Evolutionary conservation across 2,329 filamentous ascomycete genomes (phyloP).

Genomic region (Cercospora sp.): DNA sequence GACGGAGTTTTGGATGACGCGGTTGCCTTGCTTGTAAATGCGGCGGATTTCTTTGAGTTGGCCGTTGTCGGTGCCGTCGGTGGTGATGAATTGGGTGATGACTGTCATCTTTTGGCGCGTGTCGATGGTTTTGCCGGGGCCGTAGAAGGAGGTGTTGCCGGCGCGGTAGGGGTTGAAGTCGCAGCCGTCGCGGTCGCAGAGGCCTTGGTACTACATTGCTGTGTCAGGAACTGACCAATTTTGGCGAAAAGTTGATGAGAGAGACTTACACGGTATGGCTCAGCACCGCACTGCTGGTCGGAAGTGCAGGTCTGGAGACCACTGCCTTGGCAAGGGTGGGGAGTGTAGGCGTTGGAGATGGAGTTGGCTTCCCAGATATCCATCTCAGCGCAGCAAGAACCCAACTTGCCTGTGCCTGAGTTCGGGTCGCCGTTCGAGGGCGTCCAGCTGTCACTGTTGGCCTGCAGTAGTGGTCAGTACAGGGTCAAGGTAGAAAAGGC

Average conservation of each 20-base stretch:
- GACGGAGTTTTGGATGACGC: conserved; percentile 57
- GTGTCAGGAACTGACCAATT: not conserved
- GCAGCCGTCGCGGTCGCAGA: conserved; percentile 69
- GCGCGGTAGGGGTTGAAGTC: conserved; percentile 70
- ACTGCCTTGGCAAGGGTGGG: conserved; percentile 60
- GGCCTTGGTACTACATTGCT: conserved; percentile 51
- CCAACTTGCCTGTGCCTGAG: conserved; percentile 44
- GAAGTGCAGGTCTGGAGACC: conserved; percentile 45
- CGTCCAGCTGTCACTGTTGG: conserved; percentile 49
- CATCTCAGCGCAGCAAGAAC: conserved; percentile 68
- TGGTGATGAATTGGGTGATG: conserved; percentile 65
- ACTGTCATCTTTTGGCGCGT: conserved; percentile 63
- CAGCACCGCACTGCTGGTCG: conserved; percentile 50
- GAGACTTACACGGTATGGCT: conserved; percentile 9
- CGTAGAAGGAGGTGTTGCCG: conserved; percentile 65
- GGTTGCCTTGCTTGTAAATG: conserved; percentile 65
- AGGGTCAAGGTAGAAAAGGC: too few relatives aligned
- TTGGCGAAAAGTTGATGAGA: not conserved
- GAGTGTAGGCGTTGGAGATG: conserved; percentile 64
- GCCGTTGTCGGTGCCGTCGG: conserved; percentile 52
- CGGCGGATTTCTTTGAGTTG: conserved; percentile 62
- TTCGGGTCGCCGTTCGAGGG: conserved; percentile 30
- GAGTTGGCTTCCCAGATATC: conserved; percentile 70
- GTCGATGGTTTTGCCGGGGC: conserved; percentile 58
- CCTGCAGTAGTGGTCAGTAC: conserved; percentile 26